Evolutionary conservation across 1,284 basidiomycete genomes (phyloP).

Genomic region (Mycena citricolor): DNA sequence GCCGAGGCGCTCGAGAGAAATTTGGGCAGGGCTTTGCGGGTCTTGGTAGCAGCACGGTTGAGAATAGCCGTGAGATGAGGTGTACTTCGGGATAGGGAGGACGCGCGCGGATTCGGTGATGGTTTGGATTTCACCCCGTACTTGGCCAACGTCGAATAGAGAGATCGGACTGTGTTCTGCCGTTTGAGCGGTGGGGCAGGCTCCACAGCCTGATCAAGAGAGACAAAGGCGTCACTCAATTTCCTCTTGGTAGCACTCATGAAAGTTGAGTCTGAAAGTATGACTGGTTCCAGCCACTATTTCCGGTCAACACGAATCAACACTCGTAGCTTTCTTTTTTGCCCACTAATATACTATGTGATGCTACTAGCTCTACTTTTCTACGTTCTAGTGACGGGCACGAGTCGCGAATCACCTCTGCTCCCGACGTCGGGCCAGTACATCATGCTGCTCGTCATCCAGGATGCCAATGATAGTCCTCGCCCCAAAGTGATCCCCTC

Average conservation of each 20-base stretch:
- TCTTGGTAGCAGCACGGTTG: conserved; percentile 57
- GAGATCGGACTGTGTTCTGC: conserved; percentile 50
- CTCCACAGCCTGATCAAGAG: conserved; percentile 56
- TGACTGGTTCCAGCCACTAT: too few relatives aligned
- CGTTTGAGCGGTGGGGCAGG: conserved; percentile 52
- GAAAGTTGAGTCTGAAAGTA: too few relatives aligned
- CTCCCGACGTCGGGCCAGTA: conserved; percentile 28
- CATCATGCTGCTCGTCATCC: conserved; percentile 40
- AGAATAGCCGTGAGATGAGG: conserved; percentile 70
- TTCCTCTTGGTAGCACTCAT: conserved; percentile 51
- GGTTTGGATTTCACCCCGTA: conserved; percentile 63
- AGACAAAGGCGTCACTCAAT: conserved; percentile 69
- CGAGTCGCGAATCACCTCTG: conserved; percentile 29
- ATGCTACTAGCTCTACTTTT: too few relatives aligned
- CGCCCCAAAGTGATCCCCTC: conserved; percentile 53
- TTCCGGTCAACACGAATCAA: too few relatives aligned
- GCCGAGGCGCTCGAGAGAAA: conserved; percentile 27
- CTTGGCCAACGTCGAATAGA: conserved; percentile 75
- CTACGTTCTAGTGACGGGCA: conserved; percentile 29
- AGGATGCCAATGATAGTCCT: conserved; percentile 55
- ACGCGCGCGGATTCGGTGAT: conserved; percentile 28
- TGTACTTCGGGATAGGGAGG: conserved; percentile 48
- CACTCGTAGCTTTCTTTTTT: too few relatives aligned
- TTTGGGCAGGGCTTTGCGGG: conserved; percentile 50
- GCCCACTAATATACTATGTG: too few relatives aligned